A percentile compares a stretch with the other conserved stretches of the same genome.
phyloP scores from a whole-genome alignment of 2,329 filamentous ascomycete genomes.

The Diaporthe sp. region DNA sequence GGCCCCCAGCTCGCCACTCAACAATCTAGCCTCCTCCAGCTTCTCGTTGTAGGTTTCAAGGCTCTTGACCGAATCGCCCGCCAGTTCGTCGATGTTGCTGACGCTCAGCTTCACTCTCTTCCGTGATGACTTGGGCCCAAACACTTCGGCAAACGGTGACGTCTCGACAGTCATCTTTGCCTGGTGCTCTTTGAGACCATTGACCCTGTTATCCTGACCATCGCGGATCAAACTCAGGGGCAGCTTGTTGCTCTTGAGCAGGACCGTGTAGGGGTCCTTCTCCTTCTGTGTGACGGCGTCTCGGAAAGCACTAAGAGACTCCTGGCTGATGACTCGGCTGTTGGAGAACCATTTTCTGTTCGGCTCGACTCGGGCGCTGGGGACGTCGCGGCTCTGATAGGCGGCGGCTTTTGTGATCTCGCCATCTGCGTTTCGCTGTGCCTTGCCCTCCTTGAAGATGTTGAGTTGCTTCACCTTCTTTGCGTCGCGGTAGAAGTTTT shows the following conservation, averaged over 20 bases:
- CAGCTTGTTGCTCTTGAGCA: conserved; percentile 97
- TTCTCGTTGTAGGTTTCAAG: conserved; percentile 87
- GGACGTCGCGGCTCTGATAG: conserved; percentile 59
- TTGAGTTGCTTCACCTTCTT: conserved; percentile 93
- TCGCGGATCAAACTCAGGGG: conserved; percentile 96
- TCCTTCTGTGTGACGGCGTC: conserved; percentile 93
- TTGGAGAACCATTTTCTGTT: conserved; percentile 97
- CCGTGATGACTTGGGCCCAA: conserved; percentile 92
- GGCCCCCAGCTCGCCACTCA: conserved; percentile 78
- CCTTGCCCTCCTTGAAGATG: conserved; percentile 90
- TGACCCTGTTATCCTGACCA: conserved; percentile 71
- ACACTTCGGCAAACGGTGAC: conserved; percentile 87
- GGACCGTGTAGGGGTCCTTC: conserved; percentile 90
- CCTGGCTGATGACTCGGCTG: conserved; percentile 90
- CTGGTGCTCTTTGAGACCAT: conserved; percentile 91
- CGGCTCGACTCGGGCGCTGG: conserved; percentile 43
- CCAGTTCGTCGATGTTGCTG: conserved; percentile 85
- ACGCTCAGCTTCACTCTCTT: conserved; percentile 93
- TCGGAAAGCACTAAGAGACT: conserved; percentile 83
- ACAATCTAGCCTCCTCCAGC: conserved; percentile 81
- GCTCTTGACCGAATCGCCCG: conserved; percentile 82
- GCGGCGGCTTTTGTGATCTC: conserved; percentile 87
- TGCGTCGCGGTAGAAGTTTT: conserved; percentile 64
- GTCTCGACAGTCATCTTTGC: conserved; percentile 93
- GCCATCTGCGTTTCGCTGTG: conserved; percentile 84